These are phyloP conservation scores for Trypanosoma rangeli DNA, from an alignment of 208 protist genomes.

Conservation along the genomic window DNA sequence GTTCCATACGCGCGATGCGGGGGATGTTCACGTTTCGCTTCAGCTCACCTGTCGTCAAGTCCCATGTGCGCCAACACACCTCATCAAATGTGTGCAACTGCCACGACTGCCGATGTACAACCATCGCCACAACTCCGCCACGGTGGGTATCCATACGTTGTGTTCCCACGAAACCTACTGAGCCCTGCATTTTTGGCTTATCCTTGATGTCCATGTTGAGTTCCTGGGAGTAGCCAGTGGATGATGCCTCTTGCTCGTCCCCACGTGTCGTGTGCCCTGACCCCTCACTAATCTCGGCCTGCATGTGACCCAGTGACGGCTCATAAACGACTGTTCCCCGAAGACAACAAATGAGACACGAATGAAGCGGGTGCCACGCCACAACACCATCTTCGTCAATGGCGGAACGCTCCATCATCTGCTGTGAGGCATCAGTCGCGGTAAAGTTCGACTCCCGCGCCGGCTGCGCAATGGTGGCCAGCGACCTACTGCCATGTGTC, in stretches of 20 bases:
- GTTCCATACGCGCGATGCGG: conserved; percentile 33
- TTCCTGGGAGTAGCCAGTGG: background rate
- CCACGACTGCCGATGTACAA: conserved; percentile 29
- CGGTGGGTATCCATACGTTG: conserved; percentile 33
- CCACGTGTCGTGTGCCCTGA: background rate
- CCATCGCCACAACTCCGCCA: conserved; percentile 41
- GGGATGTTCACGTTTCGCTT: conserved; percentile 40
- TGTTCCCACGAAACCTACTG: background rate
- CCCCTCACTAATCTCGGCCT: conserved; percentile 1
- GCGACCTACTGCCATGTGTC: conserved; percentile 50
- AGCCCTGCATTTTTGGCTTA: background rate
- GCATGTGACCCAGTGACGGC: conserved; percentile 23
- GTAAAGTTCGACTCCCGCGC: conserved; percentile 34
- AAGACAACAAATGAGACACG: conserved; percentile 64
- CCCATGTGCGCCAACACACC: conserved; percentile 65
- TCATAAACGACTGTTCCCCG: conserved; percentile 72
- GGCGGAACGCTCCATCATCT: conserved; percentile 56
- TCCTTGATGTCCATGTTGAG: background rate
- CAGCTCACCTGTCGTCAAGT: conserved; percentile 43
- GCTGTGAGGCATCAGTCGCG: conserved; percentile 51
- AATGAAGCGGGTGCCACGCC: conserved; percentile 42
- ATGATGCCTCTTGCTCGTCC: background rate
- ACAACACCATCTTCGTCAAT: conserved; percentile 71
- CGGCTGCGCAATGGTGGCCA: conserved; percentile 52
- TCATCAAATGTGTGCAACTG: conserved; percentile 75